phyloP scores from a whole-genome alignment of 2,329 filamentous ascomycete genomes.

The Xenoacremonium recifei region DNA sequence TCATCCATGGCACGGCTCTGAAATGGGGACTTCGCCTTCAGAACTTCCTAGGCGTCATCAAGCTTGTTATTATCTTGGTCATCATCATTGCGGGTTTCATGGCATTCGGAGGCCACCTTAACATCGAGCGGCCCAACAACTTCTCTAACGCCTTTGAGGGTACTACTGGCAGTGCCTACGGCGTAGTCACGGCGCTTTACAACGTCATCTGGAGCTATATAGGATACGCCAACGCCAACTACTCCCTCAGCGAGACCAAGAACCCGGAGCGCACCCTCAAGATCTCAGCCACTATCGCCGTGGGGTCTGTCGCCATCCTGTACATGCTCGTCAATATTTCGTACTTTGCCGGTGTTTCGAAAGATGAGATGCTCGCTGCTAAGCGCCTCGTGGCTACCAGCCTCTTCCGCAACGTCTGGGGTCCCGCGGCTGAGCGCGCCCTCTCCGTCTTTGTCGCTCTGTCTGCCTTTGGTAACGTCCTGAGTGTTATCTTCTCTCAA shows the following conservation, averaged over 20 bases:
- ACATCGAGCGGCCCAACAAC: constrained; percentile 59
- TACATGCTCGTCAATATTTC: constrained; percentile 68
- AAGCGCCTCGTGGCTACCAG: constrained; percentile 52
- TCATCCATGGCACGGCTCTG: constrained; percentile 62
- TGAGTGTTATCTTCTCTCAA: constrained; percentile 68
- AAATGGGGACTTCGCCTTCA: constrained; percentile 68
- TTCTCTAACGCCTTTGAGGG: constrained; percentile 64
- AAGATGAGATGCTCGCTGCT: constrained; percentile 50
- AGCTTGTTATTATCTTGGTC: constrained; percentile 63
- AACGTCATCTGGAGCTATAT: constrained; percentile 72
- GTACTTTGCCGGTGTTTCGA: constrained; percentile 60
- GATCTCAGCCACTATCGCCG: constrained; percentile 61
- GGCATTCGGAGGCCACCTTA: constrained; percentile 59
- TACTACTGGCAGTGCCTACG: constrained; percentile 64
- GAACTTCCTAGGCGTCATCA: constrained; percentile 64
- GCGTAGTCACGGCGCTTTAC: constrained; percentile 67
- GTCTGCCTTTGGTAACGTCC: constrained; percentile 66
- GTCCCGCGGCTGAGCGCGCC: constrained; percentile 52
- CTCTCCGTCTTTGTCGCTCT: constrained; percentile 65
- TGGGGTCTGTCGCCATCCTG: constrained; percentile 56
- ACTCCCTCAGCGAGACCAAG: constrained; percentile 63
- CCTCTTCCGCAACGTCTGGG: constrained; percentile 57
- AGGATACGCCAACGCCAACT: constrained; percentile 68
- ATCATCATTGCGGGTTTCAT: constrained; percentile 63
- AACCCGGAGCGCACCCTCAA: constrained; percentile 64